Conservation (phyloP, 179 eudicot species). For the Beta corolliflora region DNA sequence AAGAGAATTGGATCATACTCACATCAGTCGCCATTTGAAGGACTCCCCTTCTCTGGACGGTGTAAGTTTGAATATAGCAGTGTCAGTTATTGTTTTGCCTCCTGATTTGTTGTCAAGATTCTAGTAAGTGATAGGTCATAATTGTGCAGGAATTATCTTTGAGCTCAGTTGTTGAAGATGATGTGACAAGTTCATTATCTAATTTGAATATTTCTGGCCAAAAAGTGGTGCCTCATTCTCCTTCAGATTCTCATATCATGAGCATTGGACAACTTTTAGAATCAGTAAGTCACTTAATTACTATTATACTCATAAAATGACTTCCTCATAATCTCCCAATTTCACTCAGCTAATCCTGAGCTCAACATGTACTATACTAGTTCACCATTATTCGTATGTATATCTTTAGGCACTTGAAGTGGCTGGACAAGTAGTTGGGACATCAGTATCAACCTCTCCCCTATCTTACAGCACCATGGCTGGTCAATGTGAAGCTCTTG, state of each 20-base stretch:
- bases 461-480: constrained; percentile 85
- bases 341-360: neutral
- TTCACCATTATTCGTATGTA: neutral
- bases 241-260: constrained; percentile 63
- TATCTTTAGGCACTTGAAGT: constrained; percentile 80
- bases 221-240: constrained; percentile 46
- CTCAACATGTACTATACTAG: constrained; percentile 3
- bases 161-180: constrained; percentile 71
- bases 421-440: constrained; percentile 95
- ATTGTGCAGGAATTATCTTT: constrained; percentile 66
- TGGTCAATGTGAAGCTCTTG: constrained; percentile 88
- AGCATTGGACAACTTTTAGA: constrained; percentile 92
- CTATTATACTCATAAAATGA: neutral
- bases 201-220: constrained; percentile 57
- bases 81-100: constrained; percentile 1
- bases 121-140: constrained; percentile 2
- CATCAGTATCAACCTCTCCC: constrained; percentile 79
- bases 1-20: constrained; percentile 57
- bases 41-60: constrained; percentile 65
- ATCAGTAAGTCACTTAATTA: constrained; percentile 51
- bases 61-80: constrained; percentile 38
- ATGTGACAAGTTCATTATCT: constrained; percentile 61
- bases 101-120: neutral
- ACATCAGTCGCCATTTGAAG: constrained; percentile 43
- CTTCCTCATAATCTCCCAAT: neutral